A percentile compares a stretch with the other conserved stretches of the same genome.
phyloP scores from a whole-genome alignment of 805 yeast genomes.

The Candida caryicola region DNA sequence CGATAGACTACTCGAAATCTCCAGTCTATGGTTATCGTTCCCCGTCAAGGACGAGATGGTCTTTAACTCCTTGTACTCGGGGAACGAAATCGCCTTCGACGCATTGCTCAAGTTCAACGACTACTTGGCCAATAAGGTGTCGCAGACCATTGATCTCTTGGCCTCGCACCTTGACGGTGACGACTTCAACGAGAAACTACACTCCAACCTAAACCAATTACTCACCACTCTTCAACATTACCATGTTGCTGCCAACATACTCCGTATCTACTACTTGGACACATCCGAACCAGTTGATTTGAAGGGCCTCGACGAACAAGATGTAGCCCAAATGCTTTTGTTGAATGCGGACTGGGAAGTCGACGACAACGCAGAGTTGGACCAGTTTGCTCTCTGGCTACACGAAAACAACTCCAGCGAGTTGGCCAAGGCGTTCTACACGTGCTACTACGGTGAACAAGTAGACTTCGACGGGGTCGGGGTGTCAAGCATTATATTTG shows the following conservation, averaged over 20 bases:
- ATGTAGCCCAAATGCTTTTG: too few species aligned
- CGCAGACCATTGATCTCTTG: slow-evolving; percentile 3
- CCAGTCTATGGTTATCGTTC: slow-evolving; percentile 20
- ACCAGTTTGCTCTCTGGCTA: slow-evolving; percentile 15
- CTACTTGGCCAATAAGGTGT: slow-evolving; percentile 7
- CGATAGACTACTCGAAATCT: slow-evolving; percentile 1
- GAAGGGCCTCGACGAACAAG: too few species aligned
- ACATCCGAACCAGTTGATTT: slow-evolving; percentile 3
- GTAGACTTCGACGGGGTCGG: too few species aligned
- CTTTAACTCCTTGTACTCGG: slow-evolving; percentile 24
- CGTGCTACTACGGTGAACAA: slow-evolving; percentile 12
- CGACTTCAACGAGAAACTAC: neutral
- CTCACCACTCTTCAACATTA: neutral
- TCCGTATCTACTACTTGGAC: slow-evolving; percentile 11
- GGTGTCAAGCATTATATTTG: too few species aligned
- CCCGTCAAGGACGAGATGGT: slow-evolving; percentile 11
- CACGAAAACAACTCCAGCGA: slow-evolving; percentile 5
- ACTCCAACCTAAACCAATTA: neutral
- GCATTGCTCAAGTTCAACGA: slow-evolving; percentile 12
- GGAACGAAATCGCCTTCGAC: slow-evolving; percentile 28
- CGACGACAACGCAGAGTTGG: slow-evolving; percentile 7
- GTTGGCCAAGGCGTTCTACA: slow-evolving; percentile 13
- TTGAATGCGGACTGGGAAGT: too few species aligned
- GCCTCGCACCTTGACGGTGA: neutral
- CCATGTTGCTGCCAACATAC: slow-evolving; percentile 5